phyloP scores from a whole-genome alignment of 768 basidiomycete genomes.

The Tylopilus sp. region DNA sequence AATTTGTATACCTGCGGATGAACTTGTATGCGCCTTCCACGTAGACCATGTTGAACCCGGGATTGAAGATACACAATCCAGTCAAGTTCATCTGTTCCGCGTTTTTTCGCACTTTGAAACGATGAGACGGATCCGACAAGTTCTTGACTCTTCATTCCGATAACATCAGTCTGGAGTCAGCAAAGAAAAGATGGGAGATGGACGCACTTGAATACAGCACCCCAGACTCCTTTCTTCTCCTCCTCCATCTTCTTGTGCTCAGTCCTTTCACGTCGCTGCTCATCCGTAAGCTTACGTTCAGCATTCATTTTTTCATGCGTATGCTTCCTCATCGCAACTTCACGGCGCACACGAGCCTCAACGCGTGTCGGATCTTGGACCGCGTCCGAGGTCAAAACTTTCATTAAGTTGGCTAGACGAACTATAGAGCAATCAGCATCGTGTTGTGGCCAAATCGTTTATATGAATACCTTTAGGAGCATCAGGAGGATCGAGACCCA shows the following conservation, averaged over 20 bases:
- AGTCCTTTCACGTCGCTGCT: conserved; percentile 82
- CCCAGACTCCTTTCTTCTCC: conserved; percentile 80
- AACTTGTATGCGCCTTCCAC: conserved; percentile 89
- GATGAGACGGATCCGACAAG: conserved; percentile 87
- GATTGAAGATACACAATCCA: conserved; percentile 89
- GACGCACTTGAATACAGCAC: conserved; percentile 88
- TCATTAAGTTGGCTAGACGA: conserved; percentile 94
- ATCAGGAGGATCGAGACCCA: conserved; percentile 95
- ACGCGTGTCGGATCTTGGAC: conserved; percentile 97
- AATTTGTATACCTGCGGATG: conserved; percentile 80
- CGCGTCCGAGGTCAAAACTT: conserved; percentile 93
- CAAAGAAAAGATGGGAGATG: background rate
- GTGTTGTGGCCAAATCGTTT: no score
- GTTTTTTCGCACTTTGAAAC: conserved; percentile 96
- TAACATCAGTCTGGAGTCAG: background rate
- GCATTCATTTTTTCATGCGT: conserved; percentile 92
- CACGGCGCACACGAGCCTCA: conserved; percentile 90
- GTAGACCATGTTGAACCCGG: conserved; percentile 85
- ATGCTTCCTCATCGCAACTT: conserved; percentile 87
- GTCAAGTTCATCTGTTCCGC: conserved; percentile 88
- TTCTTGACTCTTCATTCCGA: conserved; percentile 64
- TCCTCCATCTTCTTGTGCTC: conserved; percentile 85
- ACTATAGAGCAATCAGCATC: conserved; percentile 43
- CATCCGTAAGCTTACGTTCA: conserved; percentile 88
- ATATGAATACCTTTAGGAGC: conserved; percentile 76